Evolutionary conservation across 306 rosid species (phyloP).

Genomic region (Rosa chinensis): DNA sequence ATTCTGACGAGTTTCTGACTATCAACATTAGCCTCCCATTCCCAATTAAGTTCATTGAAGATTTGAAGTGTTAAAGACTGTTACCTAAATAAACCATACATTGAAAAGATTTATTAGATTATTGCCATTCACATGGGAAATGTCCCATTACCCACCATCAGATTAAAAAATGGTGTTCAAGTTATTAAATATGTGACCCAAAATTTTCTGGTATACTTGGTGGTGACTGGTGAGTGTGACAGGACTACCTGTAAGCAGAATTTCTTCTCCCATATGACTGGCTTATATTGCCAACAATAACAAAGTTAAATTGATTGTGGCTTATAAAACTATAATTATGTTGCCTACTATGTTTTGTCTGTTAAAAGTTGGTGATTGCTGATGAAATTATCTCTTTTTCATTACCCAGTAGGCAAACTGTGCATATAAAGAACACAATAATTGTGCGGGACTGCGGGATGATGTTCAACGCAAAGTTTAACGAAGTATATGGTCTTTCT

Average conservation of each 20-base stretch:
- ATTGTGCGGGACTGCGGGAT: slow-evolving; percentile 10
- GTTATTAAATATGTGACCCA: background rate
- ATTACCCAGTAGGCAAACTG: slow-evolving; percentile 7
- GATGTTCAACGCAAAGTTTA: slow-evolving; percentile 7
- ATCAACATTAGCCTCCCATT: slow-evolving; percentile 4
- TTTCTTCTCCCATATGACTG: slow-evolving; percentile 7
- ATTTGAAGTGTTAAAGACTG: background rate
- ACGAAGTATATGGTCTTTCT: background rate
- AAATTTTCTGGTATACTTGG: background rate
- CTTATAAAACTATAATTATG: background rate
- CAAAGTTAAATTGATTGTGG: background rate
- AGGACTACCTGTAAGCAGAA: background rate
- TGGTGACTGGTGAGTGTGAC: slow-evolving; percentile 9
- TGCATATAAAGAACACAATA: background rate
- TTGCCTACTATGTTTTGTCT: slow-evolving; percentile 10
- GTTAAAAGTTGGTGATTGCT: slow-evolving; percentile 7
- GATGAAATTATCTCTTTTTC: slow-evolving; percentile 4
- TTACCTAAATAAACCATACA: background rate
- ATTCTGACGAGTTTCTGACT: slow-evolving; percentile 1
- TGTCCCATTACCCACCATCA: slow-evolving; percentile 27
- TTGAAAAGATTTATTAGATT: background rate
- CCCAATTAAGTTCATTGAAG: background rate
- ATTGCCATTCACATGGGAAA: background rate
- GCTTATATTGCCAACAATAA: slow-evolving; percentile 2
- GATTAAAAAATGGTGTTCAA: slow-evolving; percentile 18